phyloP scores from a whole-genome alignment of 768 basidiomycete genomes.

The Botryobasidium botryosum region DNA sequence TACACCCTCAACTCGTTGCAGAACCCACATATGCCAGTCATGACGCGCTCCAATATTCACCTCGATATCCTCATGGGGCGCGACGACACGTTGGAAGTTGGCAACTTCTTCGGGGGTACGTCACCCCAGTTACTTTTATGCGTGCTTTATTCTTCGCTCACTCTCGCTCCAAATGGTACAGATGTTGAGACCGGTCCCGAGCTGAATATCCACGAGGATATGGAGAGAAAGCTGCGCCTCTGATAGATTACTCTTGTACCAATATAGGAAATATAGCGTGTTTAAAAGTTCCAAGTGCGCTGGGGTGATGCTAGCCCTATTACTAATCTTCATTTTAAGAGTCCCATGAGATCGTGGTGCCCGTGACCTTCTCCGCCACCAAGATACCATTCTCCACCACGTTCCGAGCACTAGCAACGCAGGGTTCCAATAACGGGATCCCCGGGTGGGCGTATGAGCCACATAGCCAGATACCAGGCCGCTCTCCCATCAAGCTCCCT shows the following conservation, averaged over 20 bases:
- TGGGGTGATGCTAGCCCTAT: too few relatives aligned
- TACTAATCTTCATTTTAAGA: too few relatives aligned
- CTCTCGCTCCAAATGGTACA: not conserved
- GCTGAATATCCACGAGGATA: constrained; percentile 43
- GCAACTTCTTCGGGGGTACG: constrained; percentile 71
- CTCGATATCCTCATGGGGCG: constrained; percentile 88
- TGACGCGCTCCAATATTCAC: constrained; percentile 59
- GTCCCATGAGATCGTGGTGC: too few relatives aligned
- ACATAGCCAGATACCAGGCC: constrained; percentile 47
- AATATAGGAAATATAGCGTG: too few relatives aligned
- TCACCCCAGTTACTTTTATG: constrained; percentile 16
- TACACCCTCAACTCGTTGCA: constrained; percentile 17
- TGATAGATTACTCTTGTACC: too few relatives aligned
- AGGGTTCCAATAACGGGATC: constrained; percentile 65
- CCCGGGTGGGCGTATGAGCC: constrained; percentile 56
- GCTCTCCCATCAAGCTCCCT: constrained; percentile 17
- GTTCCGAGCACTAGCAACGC: constrained; percentile 52
- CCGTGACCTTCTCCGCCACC: constrained; percentile 11
- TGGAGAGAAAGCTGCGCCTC: constrained; percentile 42
- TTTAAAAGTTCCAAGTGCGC: too few relatives aligned
- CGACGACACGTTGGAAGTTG: constrained; percentile 64
- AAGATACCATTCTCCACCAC: constrained; percentile 25
- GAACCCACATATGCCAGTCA: constrained; percentile 49
- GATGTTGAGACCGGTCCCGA: constrained; percentile 30
- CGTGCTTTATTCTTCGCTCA: not conserved